Conservation (phyloP, 2,329 filamentous ascomycete species). For the Cucurbitaria berberidis region DNA sequence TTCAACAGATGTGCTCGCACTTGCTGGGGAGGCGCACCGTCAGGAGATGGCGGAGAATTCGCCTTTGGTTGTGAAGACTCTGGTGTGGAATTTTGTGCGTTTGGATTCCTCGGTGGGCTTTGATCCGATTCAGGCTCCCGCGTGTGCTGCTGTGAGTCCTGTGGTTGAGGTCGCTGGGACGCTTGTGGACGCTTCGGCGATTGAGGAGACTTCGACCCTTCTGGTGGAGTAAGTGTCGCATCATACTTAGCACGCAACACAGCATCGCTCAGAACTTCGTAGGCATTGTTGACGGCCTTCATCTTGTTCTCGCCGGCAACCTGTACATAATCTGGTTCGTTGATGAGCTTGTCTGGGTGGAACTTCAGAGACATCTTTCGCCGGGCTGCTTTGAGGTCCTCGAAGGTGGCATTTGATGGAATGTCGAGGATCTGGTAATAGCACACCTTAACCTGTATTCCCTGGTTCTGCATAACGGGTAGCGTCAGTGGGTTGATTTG, state of each 20-base stretch:
- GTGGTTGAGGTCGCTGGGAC: too few species aligned
- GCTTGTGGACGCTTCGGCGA: neutral
- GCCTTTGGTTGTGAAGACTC: too few species aligned
- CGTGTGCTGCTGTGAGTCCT: too few species aligned
- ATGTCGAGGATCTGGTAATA: neutral
- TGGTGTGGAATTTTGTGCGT: too few species aligned
- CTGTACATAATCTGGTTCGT: neutral
- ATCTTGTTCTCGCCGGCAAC: neutral
- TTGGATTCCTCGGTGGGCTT: too few species aligned
- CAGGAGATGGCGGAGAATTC: too few species aligned
- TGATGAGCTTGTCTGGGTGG: neutral
- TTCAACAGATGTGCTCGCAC: too few species aligned
- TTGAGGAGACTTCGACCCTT: too few species aligned
- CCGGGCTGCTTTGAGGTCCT: neutral
- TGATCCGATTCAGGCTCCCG: too few species aligned
- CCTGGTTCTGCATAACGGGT: neutral
- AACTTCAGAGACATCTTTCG: neutral
- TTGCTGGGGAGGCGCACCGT: too few species aligned
- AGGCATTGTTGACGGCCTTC: neutral
- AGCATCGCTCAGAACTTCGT: neutral
- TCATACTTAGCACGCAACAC: neutral
- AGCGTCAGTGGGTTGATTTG: neutral
- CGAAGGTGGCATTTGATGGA: neutral
- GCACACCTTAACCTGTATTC: neutral
- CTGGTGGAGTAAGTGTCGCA: neutral